These are phyloP conservation scores for Populus euphratica DNA, from an alignment of 345 rosid species.

Conservation along the genomic window DNA sequence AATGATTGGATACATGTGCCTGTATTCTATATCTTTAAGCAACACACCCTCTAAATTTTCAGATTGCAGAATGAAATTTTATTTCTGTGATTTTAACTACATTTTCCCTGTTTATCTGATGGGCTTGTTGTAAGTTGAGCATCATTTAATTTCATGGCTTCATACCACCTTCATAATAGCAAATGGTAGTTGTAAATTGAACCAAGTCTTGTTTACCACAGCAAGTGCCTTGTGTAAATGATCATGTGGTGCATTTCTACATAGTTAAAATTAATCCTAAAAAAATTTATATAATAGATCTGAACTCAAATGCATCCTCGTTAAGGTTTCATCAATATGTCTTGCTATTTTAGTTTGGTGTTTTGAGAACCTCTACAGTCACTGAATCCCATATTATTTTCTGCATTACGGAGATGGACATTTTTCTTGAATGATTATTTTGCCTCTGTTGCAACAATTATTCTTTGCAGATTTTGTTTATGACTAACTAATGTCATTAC, in stretches of 20 bases:
- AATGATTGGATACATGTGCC: slow-evolving; percentile 15
- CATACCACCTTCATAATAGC: background rate
- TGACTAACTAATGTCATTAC: background rate
- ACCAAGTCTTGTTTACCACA: background rate
- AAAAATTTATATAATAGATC: too few species aligned
- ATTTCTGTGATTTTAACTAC: background rate
- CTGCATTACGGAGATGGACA: too few species aligned
- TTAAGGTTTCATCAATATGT: background rate
- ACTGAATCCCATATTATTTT: too few species aligned
- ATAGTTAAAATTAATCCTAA: background rate
- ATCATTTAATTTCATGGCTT: background rate
- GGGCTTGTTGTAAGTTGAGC: background rate
- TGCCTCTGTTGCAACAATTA: background rate
- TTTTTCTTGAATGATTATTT: background rate
- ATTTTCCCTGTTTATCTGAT: background rate
- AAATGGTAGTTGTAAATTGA: background rate
- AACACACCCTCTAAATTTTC: background rate
- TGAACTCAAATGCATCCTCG: background rate
- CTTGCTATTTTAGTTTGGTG: too few species aligned
- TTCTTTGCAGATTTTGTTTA: background rate
- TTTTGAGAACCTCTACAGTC: too few species aligned
- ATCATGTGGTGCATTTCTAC: background rate
- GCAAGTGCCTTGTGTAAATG: background rate
- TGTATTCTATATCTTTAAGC: background rate
- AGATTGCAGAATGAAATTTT: background rate